Conservation (phyloP, 2,329 filamentous ascomycete genomes). For the Xylaria arbuscula region DNA sequence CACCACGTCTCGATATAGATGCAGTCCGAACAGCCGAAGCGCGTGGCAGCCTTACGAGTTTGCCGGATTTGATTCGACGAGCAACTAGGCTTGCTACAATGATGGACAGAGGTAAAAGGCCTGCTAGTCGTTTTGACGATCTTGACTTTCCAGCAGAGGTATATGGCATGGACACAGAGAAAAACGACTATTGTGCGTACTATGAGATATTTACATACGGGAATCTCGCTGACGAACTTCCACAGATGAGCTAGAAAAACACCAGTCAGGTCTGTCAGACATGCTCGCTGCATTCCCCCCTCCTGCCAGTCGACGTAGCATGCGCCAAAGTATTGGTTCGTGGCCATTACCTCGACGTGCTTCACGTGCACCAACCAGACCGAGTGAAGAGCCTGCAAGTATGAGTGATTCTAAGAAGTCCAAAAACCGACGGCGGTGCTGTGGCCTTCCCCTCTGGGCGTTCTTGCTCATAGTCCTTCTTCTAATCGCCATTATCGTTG, state of each 20-base stretch:
- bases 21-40: slow-evolving; percentile 84
- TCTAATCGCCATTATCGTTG: slow-evolving; percentile 77
- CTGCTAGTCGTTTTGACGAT: slow-evolving; percentile 68
- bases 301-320: slow-evolving; percentile 59
- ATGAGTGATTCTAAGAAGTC: slow-evolving; percentile 26
- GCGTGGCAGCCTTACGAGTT: slow-evolving; percentile 88
- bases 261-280: slow-evolving; percentile 68
- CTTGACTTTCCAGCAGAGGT: slow-evolving; percentile 63
- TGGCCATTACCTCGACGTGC: slow-evolving; percentile 60
- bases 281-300: slow-evolving; percentile 75
- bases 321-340: slow-evolving; percentile 59
- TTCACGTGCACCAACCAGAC: slow-evolving; percentile 40
- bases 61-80: slow-evolving; percentile 89
- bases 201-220: not conserved
- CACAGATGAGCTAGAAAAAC: slow-evolving; percentile 55
- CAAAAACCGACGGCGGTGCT: slow-evolving; percentile 72
- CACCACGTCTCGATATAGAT: slow-evolving; percentile 83
- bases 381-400: slow-evolving; percentile 27
- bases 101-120: slow-evolving; percentile 81
- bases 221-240: slow-evolving; percentile 38
- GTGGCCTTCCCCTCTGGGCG: slow-evolving; percentile 83
- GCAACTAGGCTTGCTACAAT: slow-evolving; percentile 88
- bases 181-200: slow-evolving; percentile 55
- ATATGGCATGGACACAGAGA: slow-evolving; percentile 54
- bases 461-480: slow-evolving; percentile 75